These are phyloP conservation scores for Herpetomonas muscarum DNA, from an alignment of 208 protist genomes.

Conservation along the genomic window DNA sequence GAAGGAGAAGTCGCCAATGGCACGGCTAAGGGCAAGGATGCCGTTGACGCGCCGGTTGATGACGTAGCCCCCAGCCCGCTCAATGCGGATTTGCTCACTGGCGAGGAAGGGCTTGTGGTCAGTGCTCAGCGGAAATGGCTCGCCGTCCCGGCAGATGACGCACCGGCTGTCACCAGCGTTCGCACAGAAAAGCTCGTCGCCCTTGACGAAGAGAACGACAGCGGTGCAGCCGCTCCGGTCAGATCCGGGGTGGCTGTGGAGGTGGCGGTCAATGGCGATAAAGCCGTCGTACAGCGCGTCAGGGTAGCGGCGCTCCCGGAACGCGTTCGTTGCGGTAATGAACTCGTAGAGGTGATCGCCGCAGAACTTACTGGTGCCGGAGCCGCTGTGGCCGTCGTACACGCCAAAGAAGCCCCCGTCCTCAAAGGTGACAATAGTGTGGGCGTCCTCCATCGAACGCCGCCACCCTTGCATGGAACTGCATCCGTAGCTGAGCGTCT, in stretches of 20 bases:
- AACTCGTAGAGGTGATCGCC: constrained; percentile 76
- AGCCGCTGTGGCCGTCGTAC: constrained; percentile 89
- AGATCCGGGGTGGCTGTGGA: constrained; percentile 37
- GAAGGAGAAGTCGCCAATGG: constrained; percentile 94
- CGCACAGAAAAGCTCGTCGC: constrained; percentile 77
- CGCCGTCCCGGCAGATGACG: constrained; percentile 82
- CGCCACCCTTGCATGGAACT: constrained; percentile 91
- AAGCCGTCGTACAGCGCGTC: constrained; percentile 86
- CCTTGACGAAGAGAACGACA: constrained; percentile 73
- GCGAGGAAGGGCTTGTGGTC: constrained; percentile 93
- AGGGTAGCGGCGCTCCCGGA: constrained; percentile 42
- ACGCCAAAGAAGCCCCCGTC: constrained; percentile 87
- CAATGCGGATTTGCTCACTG: constrained; percentile 83
- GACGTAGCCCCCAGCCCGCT: constrained; percentile 90
- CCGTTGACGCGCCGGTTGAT: constrained; percentile 92
- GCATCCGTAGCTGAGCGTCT: constrained; percentile 50
- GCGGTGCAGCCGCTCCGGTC: constrained; percentile 88
- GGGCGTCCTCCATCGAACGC: constrained; percentile 88
- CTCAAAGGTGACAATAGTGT: constrained; percentile 66
- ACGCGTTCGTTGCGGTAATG: constrained; percentile 55
- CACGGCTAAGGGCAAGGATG: constrained; percentile 91
- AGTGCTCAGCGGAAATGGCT: constrained; percentile 82
- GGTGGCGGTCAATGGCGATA: constrained; percentile 74
- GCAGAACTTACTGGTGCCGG: constrained; percentile 69
- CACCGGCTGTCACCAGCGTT: constrained; percentile 93